Base-by-base conservation (phyloP, 2,329 filamentous ascomycete genomes). In the Aschersonia sp. region DNA sequence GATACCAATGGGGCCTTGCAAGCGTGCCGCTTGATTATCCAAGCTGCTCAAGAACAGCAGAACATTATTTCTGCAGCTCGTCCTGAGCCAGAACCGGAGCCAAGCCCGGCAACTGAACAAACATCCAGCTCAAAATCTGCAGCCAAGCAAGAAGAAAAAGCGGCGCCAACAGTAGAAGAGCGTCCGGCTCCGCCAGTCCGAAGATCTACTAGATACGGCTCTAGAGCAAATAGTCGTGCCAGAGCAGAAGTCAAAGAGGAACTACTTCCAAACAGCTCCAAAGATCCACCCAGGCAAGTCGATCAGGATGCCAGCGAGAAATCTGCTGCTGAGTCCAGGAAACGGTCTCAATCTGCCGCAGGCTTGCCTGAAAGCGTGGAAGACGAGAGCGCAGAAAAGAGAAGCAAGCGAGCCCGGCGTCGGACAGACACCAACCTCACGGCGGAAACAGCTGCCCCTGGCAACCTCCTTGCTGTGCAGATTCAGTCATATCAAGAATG, bases 351-450 rank as follows among this genome's bases (percentile, higher is more conserved):
- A 50, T 83, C 79, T 9, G 63, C 65, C 32, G 79, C 79, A 5
- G 78, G 78, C 4, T 60, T 83, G 12, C 67, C 67, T 0, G 78
- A 81, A 3, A 67, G 62, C 0, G 66, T 58, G 1, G 76, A 79
- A 6, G 78, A 82, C 46, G 78, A 82, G 35, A 70, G 67, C 30
- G 66, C 65, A 2, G 73, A 76, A 47, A 83, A 81, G 56, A 68
- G 79, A 48, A 83, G 79, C 60, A 84, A 84, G 56, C 68, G 81
- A 45, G 79, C 79, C 32, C 71, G 80, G 43, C 70, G 80, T 47
- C 55, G 64, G 45, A 53, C 51, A 5, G 65, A 67, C 39, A 79
- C 82, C 42, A 74, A 71, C 4, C 68, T 72, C 9, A 61, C 65
- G 4, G 77, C 76, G 37, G 77, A 79, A 45, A 60, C 64, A 0